Evolutionary conservation across 208 protist genomes (phyloP), one percentile per base, ranked within the genome.

Genomic region (Leishmania martiniquensis): DNA sequence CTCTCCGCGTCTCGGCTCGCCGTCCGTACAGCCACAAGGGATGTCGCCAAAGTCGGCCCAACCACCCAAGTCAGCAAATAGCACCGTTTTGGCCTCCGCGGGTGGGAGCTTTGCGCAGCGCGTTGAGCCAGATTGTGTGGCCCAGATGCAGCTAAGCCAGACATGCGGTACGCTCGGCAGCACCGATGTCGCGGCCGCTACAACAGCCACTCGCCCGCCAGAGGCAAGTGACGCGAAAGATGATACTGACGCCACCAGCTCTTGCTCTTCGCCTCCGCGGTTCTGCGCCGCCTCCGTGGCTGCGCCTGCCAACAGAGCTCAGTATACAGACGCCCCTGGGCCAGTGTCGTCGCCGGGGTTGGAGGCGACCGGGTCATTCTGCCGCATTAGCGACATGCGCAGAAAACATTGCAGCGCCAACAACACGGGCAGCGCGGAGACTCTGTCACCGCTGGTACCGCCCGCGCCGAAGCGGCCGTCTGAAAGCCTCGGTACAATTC

Each of bases 91-190:
- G 47, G 1, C 47, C 20, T 37, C 69, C 15, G 32, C 51, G 2
- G 34, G 51, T 39, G 69, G 62, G 45, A 12, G 20, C 37, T 39
- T 44, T 7, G 34, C 17, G 49, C 69, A 22, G 69, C 45, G 32
- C 51, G 32, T 62, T 15, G 51, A 20, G 29, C 51, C 34, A 17
- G 20, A 9, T 57, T 20, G 9, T 9, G 0, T 29, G 3, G 5
- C 32, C 4, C 51, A 51, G 47, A 29, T 74, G 69, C 69, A 62
- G 51, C 69, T 74, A 34, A 74, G 51, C 37, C 45, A 44, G 34
- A 74, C 69, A 44, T 42, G 49, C 69, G 69, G 51, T 29, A 51
- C n/a, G 47, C 34, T 74, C 17, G 52, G 34, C 29, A 74, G 34
- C 34, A 29, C 51, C 22, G 39, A 44, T 49, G 66, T 1, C 44